Evolutionary conservation across 2,329 filamentous ascomycete genomes (phyloP).

Genomic region (Aspergillus terreus): DNA sequence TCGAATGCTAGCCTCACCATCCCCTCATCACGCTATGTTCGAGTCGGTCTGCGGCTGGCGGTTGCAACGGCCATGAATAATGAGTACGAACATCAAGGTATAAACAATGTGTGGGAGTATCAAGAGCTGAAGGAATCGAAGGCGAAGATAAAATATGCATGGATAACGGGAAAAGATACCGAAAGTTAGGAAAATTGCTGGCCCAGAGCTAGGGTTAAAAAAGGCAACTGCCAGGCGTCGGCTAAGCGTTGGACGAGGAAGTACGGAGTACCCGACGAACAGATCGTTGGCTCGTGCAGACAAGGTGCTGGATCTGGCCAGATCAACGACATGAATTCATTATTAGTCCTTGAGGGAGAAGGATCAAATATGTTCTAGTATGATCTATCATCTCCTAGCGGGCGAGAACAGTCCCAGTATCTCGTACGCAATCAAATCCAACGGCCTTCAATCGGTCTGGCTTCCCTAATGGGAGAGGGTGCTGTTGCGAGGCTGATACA

Average conservation of each 20-base stretch:
- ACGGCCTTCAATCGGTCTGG: background rate
- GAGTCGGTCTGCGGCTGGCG: slow-evolving; percentile 14
- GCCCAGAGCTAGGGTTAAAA: slow-evolving; percentile 2
- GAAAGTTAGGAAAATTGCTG: slow-evolving; percentile 2
- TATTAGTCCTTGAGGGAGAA: background rate
- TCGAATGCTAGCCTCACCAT: slow-evolving; percentile 25
- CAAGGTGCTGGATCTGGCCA: slow-evolving; percentile 7
- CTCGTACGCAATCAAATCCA: background rate
- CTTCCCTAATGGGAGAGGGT: background rate
- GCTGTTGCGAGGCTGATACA: background rate
- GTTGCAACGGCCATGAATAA: slow-evolving; percentile 20
- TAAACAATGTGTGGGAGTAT: background rate
- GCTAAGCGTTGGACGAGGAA: slow-evolving; percentile 15
- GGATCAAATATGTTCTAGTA: background rate
- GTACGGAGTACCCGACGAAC: slow-evolving; percentile 5
- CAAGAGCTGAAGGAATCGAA: background rate
- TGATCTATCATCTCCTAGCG: background rate
- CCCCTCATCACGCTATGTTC: slow-evolving; percentile 35
- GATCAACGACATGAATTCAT: background rate
- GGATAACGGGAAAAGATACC: background rate
- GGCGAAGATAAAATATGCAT: background rate
- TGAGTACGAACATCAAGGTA: slow-evolving; percentile 11
- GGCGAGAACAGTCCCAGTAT: background rate
- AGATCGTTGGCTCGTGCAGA: slow-evolving; percentile 19
- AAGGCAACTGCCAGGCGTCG: background rate